Percentiles rank a stretch among this genome's conserved stretches.
These are phyloP conservation scores for Colletotrichum sp. DNA, from an alignment of 2,329 filamentous ascomycete species.

Conservation along the genomic window DNA sequence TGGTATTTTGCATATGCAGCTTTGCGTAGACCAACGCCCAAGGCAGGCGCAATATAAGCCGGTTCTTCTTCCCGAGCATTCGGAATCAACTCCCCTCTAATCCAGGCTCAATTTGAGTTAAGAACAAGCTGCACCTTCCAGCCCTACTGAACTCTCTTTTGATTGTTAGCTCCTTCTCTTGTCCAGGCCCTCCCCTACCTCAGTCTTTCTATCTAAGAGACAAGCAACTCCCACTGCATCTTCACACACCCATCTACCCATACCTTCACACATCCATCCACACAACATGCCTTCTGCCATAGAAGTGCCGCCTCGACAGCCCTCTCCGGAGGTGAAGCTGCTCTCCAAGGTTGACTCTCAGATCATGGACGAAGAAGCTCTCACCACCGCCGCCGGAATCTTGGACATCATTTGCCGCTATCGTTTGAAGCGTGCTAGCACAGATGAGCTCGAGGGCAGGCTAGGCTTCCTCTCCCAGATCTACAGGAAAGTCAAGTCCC, in stretches of 20 bases:
- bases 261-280: neutral
- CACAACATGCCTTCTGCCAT: constrained; percentile 21
- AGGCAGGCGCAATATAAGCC: constrained; percentile 8
- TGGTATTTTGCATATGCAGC: constrained; percentile 2
- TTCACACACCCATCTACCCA: neutral
- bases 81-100: neutral
- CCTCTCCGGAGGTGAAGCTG: constrained; percentile 16
- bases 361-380: constrained; percentile 27
- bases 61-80: neutral
- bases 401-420: constrained; percentile 45
- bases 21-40: neutral
- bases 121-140: neutral
- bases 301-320: constrained; percentile 13
- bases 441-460: constrained; percentile 29
- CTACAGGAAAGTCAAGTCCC: constrained; percentile 40
- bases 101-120: neutral
- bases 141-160: neutral
- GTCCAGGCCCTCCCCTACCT: neutral
- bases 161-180: neutral
- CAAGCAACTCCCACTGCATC: neutral
- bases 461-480: constrained; percentile 46
- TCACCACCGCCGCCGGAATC: constrained; percentile 38
- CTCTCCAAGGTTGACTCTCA: constrained; percentile 22
- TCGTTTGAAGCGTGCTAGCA: constrained; percentile 30
- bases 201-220: neutral